These are phyloP conservation scores for Metroxylon sagu DNA, from an alignment of 176 grass and related monocot species.

Conservation along the genomic window DNA sequence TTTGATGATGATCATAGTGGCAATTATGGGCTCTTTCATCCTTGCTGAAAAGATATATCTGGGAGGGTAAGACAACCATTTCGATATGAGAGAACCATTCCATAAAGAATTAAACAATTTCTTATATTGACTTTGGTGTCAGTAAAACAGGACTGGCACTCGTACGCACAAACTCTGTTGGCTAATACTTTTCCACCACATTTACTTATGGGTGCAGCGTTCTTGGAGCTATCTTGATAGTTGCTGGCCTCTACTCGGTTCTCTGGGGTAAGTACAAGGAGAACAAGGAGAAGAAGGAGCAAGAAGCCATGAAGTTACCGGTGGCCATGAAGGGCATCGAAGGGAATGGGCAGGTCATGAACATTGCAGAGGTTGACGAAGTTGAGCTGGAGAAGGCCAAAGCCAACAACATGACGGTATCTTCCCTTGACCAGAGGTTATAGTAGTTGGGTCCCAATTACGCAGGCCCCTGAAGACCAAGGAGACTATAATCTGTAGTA, in stretches of 20 bases:
- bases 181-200: too few species aligned
- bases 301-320: background rate
- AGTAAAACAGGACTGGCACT: too few species aligned
- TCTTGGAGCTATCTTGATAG: slow-evolving; percentile 1
- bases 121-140: too few species aligned
- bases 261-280: slow-evolving; percentile 20
- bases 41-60: slow-evolving; percentile 11
- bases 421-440: slow-evolving; percentile 8
- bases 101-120: too few species aligned
- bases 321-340: background rate
- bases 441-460: slow-evolving; percentile 26
- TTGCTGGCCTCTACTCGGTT: slow-evolving; percentile 10
- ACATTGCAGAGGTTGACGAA: slow-evolving; percentile 58
- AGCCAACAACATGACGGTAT: slow-evolving; percentile 41
- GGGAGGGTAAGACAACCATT: background rate
- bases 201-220: background rate
- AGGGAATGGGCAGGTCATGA: slow-evolving; percentile 39
- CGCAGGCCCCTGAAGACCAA: slow-evolving; percentile 37
- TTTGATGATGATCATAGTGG: slow-evolving; percentile 14
- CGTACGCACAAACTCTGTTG: too few species aligned
- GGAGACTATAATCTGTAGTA: slow-evolving; percentile 13
- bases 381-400: slow-evolving; percentile 71
- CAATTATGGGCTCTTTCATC: slow-evolving; percentile 9
- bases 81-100: too few species aligned
- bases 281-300: slow-evolving; percentile 9